phyloP scores from a whole-genome alignment of 2,329 filamentous ascomycete genomes.

The Dothideomycetes sp. region DNA sequence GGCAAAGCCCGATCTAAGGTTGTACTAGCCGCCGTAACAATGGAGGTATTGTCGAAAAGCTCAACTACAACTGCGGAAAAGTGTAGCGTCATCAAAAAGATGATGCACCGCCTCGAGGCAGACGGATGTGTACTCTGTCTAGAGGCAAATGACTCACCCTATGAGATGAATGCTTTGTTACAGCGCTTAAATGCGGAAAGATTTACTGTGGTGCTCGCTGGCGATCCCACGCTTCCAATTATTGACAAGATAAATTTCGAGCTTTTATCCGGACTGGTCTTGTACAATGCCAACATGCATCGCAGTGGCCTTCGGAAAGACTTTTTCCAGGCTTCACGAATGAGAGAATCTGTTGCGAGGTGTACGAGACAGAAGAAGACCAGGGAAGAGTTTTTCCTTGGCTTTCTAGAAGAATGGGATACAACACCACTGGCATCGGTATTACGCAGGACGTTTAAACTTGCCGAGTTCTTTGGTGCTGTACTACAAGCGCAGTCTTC shows the following conservation, averaged over 20 bases:
- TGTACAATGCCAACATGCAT: conserved; percentile 9
- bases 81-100: too few species aligned
- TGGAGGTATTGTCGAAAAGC: too few species aligned
- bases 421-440: conserved; percentile 8
- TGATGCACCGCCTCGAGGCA: too few species aligned
- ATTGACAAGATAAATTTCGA: conserved; percentile 8
- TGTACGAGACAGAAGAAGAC: conserved; percentile 10
- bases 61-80: too few species aligned
- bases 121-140: too few species aligned
- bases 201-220: conserved; percentile 9
- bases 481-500: conserved; percentile 5
- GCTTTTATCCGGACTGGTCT: conserved; percentile 10
- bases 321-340: conserved; percentile 9
- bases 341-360: conserved; percentile 11
- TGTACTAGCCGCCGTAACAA: too few species aligned
- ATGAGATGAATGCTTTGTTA: conserved; percentile 6
- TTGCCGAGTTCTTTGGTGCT: conserved; percentile 12
- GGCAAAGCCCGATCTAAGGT: too few species aligned
- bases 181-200: conserved; percentile 2
- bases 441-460: conserved; percentile 11
- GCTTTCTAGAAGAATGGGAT: conserved; percentile 11
- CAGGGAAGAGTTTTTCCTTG: conserved; percentile 10
- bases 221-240: conserved; percentile 7
- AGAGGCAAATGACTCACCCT: conserved; percentile 5
- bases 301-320: conserved; percentile 9